Base-by-base conservation (phyloP, 139 green algal genomes). In the Mychonastes homosphaera region DNA sequence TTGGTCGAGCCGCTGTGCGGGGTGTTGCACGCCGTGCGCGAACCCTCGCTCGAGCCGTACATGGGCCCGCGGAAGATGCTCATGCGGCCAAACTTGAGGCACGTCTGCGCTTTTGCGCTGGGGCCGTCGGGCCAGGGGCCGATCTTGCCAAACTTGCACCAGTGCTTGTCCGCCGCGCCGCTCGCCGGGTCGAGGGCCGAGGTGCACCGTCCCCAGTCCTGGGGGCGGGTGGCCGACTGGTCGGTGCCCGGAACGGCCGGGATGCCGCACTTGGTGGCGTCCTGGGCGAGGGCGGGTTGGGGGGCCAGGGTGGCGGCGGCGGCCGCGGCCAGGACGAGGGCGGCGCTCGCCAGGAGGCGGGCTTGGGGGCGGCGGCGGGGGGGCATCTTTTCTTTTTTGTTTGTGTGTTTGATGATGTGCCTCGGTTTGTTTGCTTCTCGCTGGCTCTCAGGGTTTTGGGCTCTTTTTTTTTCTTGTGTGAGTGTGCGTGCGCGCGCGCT, bases 81-180 rank as follows among this genome's bases (percentile, higher is more conserved):
- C 2, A 38, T 18, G 13, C 62, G 62, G 12, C 62, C 62, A 38
- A 69, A 69, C 53, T 69, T 69, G 43, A 67, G 29, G 40, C 61
- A 67, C 40, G 60, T 29, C 41, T 67, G 45, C 13, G 61, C 61
- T 0, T 26, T 30, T 16, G 29, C 40, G 13, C 10, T 54, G 18
- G 61, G 61, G 19, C 35, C 28, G 18, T 8, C 19, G n/a, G 61
- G 61, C 40, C 41, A 67, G 0, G 32, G 29, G 3, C 61, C 61
- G 19, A 67, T 35, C 3, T 48, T 33, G 30, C 39, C 51, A 32
- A 46, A 38, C 41, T 56, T 61, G 61, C 61, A 67, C 61, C 61
- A 67, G 51, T 67, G 50, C 13, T 27, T 54, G 4, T 23, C 9
- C 4, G 36, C 32, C 27, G 5, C 27, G 9, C 53, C 7, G 4